These are phyloP conservation scores for Epichloe festucae DNA, from an alignment of 2,329 filamentous ascomycete genomes.

Conservation along the genomic window DNA sequence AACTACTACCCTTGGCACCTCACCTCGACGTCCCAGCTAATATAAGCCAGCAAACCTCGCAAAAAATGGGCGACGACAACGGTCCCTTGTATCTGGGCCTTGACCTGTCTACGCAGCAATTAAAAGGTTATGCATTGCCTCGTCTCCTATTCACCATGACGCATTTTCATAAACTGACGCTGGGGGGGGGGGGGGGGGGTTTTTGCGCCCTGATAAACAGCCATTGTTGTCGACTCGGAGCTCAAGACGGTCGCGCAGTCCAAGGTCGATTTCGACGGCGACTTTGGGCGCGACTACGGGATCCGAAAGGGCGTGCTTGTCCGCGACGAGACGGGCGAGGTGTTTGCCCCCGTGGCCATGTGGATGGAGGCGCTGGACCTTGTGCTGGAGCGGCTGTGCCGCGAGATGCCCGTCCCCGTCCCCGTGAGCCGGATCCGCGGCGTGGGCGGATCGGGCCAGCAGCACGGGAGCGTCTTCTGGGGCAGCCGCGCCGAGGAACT, in stretches of 20 bases:
- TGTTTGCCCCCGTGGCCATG: constrained; percentile 84
- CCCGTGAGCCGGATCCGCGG: constrained; percentile 66
- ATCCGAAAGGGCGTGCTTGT: constrained; percentile 80
- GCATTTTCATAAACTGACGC: neutral
- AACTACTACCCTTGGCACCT: no score
- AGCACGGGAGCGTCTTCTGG: constrained; percentile 98
- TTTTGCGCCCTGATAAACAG: constrained; percentile 35
- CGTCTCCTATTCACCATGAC: neutral
- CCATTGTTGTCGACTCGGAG: constrained; percentile 70
- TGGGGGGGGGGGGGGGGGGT: no score
- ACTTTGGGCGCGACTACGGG: constrained; percentile 59
- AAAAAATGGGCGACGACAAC: neutral
- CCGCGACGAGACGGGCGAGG: constrained; percentile 72
- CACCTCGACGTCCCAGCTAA: no score
- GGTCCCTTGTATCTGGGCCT: constrained; percentile 76
- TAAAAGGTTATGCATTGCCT: constrained; percentile 70
- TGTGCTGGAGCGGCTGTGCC: constrained; percentile 60
- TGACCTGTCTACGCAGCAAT: constrained; percentile 91
- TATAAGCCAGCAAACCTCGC: no score
- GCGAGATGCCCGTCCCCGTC: constrained; percentile 52
- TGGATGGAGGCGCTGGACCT: constrained; percentile 90
- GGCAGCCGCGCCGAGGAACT: constrained; percentile 52
- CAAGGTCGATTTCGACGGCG: constrained; percentile 90
- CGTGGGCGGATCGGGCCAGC: constrained; percentile 85
- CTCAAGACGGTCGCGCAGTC: constrained; percentile 71